Conservation (phyloP, 1,139 yeast genomes). For the Chernovozyma sophiae-reginae region DNA sequence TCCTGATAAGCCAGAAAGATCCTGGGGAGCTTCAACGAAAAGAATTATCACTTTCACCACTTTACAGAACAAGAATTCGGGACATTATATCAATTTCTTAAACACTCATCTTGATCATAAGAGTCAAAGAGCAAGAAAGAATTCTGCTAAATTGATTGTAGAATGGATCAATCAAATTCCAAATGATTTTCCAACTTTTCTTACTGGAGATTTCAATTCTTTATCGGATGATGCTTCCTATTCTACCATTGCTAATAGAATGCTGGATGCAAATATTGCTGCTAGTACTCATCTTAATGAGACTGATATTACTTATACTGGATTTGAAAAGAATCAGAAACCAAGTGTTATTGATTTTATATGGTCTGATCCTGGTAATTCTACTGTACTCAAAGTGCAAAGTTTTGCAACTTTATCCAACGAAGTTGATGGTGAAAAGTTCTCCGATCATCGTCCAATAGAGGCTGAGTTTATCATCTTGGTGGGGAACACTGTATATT, state of each 20-base stretch:
- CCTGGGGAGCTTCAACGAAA: slow-evolving; percentile 40
- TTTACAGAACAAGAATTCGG: slow-evolving; percentile 19
- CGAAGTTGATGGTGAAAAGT: slow-evolving; percentile 15
- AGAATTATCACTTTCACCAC: slow-evolving; percentile 41
- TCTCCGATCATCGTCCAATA: slow-evolving; percentile 46
- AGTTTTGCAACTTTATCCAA: slow-evolving; percentile 24
- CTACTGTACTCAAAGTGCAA: slow-evolving; percentile 15
- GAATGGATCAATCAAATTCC: slow-evolving; percentile 25
- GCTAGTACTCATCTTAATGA: slow-evolving; percentile 20
- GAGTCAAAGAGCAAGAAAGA: slow-evolving; percentile 34
- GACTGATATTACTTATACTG: slow-evolving; percentile 30
- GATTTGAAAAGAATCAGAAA: slow-evolving; percentile 27
- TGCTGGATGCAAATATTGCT: slow-evolving; percentile 18
- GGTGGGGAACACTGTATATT: not conserved
- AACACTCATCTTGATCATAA: slow-evolving; percentile 46
- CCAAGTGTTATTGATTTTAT: slow-evolving; percentile 24
- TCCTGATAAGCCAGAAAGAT: slow-evolving; percentile 37
- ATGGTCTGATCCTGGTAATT: slow-evolving; percentile 18
- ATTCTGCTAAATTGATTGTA: slow-evolving; percentile 27
- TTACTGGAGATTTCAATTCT: slow-evolving; percentile 41
- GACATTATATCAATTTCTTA: slow-evolving; percentile 27
- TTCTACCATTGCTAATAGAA: slow-evolving; percentile 22
- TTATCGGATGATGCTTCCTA: slow-evolving; percentile 27
- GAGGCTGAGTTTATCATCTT: slow-evolving; percentile 14
- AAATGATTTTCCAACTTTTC: slow-evolving; percentile 28